A percentile compares a stretch with the other conserved stretches of the same genome.
Conservation (phyloP, 345 rosid genomes). For the Balakata baccata region DNA sequence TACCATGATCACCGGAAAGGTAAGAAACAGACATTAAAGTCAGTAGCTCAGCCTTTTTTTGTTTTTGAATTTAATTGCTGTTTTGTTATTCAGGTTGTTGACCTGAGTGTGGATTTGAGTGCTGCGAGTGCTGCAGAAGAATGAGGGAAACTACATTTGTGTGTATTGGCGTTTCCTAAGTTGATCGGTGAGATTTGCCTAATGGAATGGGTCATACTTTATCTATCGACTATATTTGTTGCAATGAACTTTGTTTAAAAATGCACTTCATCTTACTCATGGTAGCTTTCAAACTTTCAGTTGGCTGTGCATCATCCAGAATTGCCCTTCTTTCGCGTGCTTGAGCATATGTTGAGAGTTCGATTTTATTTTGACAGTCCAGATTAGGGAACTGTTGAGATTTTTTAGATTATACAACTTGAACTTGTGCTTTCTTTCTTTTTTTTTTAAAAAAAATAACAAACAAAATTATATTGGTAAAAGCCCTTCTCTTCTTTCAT, state of each 20-base stretch:
- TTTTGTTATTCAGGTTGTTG: constrained; percentile 55
- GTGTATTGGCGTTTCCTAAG: background rate
- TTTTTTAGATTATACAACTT: too few relatives aligned
- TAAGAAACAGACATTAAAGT: constrained; percentile 13
- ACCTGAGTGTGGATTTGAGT: constrained; percentile 82
- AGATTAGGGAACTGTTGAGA: background rate
- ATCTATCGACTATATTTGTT: background rate
- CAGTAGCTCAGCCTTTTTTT: background rate
- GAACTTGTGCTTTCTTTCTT: too few relatives aligned
- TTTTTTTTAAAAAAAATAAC: too few relatives aligned
- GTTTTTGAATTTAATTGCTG: background rate
- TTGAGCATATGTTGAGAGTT: background rate
- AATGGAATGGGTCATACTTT: background rate
- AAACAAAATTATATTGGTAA: too few relatives aligned
- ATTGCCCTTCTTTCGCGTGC: background rate
- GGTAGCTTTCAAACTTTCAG: constrained; percentile 1
- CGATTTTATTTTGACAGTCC: background rate
- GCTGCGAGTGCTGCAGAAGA: constrained; percentile 94
- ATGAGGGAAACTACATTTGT: constrained; percentile 29
- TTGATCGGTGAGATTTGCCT: background rate
- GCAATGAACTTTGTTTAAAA: background rate
- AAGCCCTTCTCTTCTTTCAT: too few relatives aligned
- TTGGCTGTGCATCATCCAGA: background rate
- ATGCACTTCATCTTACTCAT: background rate
- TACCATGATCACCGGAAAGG: constrained; percentile 96